These are phyloP conservation scores for Protea cynaroides DNA, from an alignment of 164 flowering plant species.

Conservation along the genomic window DNA sequence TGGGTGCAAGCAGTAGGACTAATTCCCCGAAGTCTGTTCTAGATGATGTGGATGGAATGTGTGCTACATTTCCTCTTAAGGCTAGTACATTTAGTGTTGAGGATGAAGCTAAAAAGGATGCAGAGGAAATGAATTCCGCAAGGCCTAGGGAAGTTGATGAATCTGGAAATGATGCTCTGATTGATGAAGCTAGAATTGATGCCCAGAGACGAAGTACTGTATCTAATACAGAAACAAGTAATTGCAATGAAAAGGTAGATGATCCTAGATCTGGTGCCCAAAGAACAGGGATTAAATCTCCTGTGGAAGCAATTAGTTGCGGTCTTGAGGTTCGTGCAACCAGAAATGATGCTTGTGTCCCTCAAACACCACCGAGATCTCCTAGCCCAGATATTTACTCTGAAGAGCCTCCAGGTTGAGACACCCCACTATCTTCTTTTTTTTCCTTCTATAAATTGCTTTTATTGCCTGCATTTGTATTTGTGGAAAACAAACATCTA, in stretches of 20 bases:
- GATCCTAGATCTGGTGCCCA: constrained; percentile 1
- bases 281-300: constrained; percentile 1
- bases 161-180: too few relatives aligned
- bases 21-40: constrained; percentile 67
- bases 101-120: constrained; percentile 13
- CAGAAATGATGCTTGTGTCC: neutral
- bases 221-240: constrained; percentile 2
- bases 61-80: constrained; percentile 9
- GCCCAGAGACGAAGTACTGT: constrained; percentile 6
- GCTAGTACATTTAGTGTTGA: neutral
- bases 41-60: constrained; percentile 26
- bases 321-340: constrained; percentile 1
- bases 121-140: constrained; percentile 1
- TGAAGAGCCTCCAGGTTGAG: constrained; percentile 41
- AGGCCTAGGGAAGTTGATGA: too few relatives aligned
- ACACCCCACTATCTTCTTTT: neutral
- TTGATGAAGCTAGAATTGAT: constrained; percentile 13
- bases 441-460: too few relatives aligned
- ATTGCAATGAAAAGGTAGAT: neutral
- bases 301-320: neutral
- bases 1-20: constrained; percentile 6
- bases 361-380: constrained; percentile 37
- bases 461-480: neutral
- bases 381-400: constrained; percentile 34
- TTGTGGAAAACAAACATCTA: neutral